Base-by-base conservation (phyloP, 2,329 filamentous ascomycete species). In the Colletotrichum sojae region DNA sequence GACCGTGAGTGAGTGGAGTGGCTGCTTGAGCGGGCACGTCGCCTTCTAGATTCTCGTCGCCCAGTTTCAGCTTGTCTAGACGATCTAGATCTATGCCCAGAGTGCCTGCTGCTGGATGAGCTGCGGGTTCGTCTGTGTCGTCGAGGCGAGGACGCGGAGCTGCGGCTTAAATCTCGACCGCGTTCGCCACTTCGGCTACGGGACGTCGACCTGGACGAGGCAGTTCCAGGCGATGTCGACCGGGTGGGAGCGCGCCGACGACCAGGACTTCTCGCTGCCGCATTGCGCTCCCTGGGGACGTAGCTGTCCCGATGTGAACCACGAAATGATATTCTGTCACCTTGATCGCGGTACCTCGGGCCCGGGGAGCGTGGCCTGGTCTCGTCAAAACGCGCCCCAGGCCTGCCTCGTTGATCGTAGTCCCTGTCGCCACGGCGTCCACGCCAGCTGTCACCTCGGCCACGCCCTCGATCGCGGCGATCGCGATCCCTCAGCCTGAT, bases 401-500 rank as follows among this genome's bases (percentile, higher is more conserved):
- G 82, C 55, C 83, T 78, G 36, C 83, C 81, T 43, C 80, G 74
- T 20, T 78, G 79, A 25, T 84, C 83, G 53, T 81, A 82, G 56
- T 84, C 84, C 71, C 87, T 82, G 69, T 89, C 85, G 46, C 86
- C 84, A 62, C 85, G 83, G 69, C 88, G 83, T 20, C 84, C 84
- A 56, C 85, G 85, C 81, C 87, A 88, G 46, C 82, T 83, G 69
- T 89, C 88, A 20, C 84, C 80, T 27, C 85, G 84, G 48, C 84
- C 84, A 70, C 86, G 83, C 61, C 84, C 81, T 71, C 86, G 82
- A 54, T 87, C 85, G 69, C 85, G 83, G 55, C 86, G 85, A 62
- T 93, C 91, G 66, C 87, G 86, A 66, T 92, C 90, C 76, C 93
- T 89, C 62, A 94, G 83, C 48, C 86, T 86, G 71, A 91, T 88